Evolutionary conservation across 768 basidiomycete species (phyloP), one percentile per base, ranked within the genome.

Genomic region (Psilocybe subaeruginosa): DNA sequence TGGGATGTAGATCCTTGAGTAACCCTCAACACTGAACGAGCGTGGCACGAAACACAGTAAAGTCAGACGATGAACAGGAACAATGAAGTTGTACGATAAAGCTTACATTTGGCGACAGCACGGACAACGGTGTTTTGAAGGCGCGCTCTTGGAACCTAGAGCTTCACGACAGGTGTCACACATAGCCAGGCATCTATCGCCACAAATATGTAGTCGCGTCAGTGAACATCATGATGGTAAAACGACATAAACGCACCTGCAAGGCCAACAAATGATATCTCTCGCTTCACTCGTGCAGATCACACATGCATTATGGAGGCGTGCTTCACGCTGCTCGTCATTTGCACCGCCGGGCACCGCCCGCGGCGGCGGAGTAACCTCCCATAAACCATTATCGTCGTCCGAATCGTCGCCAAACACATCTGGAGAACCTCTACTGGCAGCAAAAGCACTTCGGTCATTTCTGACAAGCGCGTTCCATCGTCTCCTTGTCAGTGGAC

Each of bases 191-290:
- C 88, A 83, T 47, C 81, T 82, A 57, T 12, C 29, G 51, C 2
- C 37, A 31, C 16, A 16, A 56, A 4, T 60, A 33, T 30, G 8
- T 45, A 3, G 29, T 27, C 17, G 47, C 29, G 16, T 55, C 6
- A 37, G 14, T 11, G 47, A 19, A 54, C 33, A 29, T 27, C 41
- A 0, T 17, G 33, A 59, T 45, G 41, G 47, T 16, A 48, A 23
- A 3, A 49, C 59, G 52, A 30, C 12, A 41, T 56, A 8, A 23
- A 69, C 80, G 23, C 62, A 90, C 88, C 91, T 83, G 71, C 91
- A 92, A n/a, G 91, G 91, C 91, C 91, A 93, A 67, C 90, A 92
- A 54, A 93, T 90, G 59, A 93, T 82, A 68, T 89, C 85, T 52
- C 91, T 76, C 29, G 80, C 75, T 59, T 88, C 87, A n/a, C 76